These are phyloP conservation scores for Plectosphaerella plurivora DNA, from an alignment of 2,329 filamentous ascomycete genomes.

Conservation along the genomic window DNA sequence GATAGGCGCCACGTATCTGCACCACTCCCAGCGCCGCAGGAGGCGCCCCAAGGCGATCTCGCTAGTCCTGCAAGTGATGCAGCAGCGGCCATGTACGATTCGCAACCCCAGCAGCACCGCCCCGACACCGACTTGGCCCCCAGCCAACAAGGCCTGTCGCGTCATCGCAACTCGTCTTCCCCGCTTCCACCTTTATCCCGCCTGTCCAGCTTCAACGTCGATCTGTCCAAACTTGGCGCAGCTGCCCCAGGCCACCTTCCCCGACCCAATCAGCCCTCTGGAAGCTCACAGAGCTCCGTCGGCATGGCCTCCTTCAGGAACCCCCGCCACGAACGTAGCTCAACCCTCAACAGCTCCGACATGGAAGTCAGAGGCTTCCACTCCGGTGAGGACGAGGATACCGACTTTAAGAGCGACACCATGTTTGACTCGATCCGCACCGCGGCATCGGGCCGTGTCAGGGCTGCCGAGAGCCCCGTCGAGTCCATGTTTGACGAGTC, in stretches of 20 bases:
- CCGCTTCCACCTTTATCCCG: conserved; percentile 51
- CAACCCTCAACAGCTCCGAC: conserved; percentile 67
- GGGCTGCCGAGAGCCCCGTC: conserved; percentile 65
- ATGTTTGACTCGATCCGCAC: conserved; percentile 75
- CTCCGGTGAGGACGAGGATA: conserved; percentile 73
- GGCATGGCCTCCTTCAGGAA: conserved; percentile 37
- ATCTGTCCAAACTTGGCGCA: conserved; percentile 43
- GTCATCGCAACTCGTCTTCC: conserved; percentile 46
- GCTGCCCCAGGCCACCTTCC: conserved; percentile 31
- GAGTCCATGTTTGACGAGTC: conserved; percentile 82
- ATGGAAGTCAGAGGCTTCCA: conserved; percentile 58
- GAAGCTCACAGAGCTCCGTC: conserved; percentile 34
- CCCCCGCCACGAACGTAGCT: conserved; percentile 47
- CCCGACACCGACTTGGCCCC: conserved; percentile 19
- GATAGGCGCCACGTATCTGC: conserved; percentile 51
- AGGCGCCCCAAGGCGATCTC: conserved; percentile 19
- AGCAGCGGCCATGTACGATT: conserved; percentile 12
- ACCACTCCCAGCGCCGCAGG: conserved; percentile 31
- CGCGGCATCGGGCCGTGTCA: conserved; percentile 60
- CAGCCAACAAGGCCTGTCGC: conserved; percentile 13
- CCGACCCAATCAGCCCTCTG: conserved; percentile 37
- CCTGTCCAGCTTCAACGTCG: conserved; percentile 50
- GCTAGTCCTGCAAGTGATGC: conserved; percentile 5
- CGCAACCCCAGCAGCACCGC: conserved; percentile 22
- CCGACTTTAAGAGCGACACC: conserved; percentile 74